Conservation (phyloP, 306 rosid genomes). For the Citrullus amarus region DNA sequence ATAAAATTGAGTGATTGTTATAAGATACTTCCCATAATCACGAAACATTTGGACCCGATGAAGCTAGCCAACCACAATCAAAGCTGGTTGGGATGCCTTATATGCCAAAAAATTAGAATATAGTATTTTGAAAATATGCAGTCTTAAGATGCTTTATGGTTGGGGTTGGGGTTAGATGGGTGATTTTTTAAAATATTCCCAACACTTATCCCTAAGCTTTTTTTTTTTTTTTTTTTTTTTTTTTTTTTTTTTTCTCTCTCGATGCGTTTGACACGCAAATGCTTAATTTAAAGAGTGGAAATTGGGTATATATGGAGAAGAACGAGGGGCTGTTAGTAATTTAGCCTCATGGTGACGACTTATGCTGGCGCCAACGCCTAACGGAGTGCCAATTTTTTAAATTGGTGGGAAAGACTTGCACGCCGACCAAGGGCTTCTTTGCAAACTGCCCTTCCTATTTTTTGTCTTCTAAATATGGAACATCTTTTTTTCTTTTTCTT, state of each 20-base stretch:
- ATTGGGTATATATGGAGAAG: not conserved
- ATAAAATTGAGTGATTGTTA: too few species aligned
- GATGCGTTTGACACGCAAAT: not conserved
- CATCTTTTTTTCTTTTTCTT: not conserved
- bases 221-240: not conserved
- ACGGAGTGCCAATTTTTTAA: not conserved
- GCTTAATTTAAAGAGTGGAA: conserved; percentile 11
- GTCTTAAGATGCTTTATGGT: rapidly evolving
- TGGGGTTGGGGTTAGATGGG: conserved; percentile 1
- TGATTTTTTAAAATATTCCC: not conserved
- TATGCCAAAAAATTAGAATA: not conserved
- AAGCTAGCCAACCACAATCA: too few species aligned
- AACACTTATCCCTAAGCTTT: not conserved
- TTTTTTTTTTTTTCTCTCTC: too few species aligned
- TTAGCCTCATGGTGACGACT: not conserved
- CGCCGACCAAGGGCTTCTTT: not conserved
- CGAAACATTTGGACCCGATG: too few species aligned
- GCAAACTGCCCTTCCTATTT: too few species aligned
- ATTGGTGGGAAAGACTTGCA: not conserved
- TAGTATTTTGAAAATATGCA: not conserved
- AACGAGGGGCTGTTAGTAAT: not conserved
- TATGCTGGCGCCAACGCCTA: conserved; percentile 10
- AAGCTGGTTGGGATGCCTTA: too few species aligned
- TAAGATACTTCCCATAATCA: too few species aligned
- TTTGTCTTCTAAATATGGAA: not conserved